A percentile compares a stretch with the other conserved stretches of the same genome.
Conservation (phyloP, 2,329 filamentous ascomycete species). For the Zalaria obscura region DNA sequence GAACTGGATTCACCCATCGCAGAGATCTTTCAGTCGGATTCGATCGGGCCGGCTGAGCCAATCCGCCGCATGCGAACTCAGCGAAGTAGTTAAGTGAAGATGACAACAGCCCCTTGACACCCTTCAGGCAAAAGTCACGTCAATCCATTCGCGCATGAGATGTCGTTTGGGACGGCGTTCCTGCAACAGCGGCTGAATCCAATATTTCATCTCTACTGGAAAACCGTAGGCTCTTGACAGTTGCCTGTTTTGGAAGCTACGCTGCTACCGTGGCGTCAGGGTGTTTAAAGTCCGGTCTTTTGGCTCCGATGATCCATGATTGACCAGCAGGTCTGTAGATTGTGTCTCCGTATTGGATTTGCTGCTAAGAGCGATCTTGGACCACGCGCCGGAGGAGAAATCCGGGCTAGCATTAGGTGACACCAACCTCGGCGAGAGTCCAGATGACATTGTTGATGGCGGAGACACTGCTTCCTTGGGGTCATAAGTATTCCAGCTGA, state of each 20-base stretch:
- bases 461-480: conserved; percentile 1
- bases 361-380: background rate
- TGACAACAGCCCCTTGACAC: too few species aligned
- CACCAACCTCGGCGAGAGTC: background rate
- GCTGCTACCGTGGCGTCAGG: background rate
- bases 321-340: background rate
- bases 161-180: too few species aligned
- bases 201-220: background rate
- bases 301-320: background rate
- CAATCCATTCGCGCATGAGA: too few species aligned
- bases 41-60: too few species aligned
- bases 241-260: background rate
- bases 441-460: conserved; percentile 3
- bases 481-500: conserved; percentile 13
- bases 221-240: background rate
- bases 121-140: too few species aligned
- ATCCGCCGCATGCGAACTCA: too few species aligned
- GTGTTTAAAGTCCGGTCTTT: background rate
- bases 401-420: background rate
- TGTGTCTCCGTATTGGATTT: background rate
- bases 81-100: too few species aligned
- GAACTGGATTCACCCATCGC: too few species aligned
- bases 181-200: too few species aligned
- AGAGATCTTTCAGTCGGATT: too few species aligned
- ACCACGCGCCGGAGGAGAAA: background rate